Conservation (phyloP, 2,329 filamentous ascomycete species). For the Dothidotthia symphoricarpi region DNA sequence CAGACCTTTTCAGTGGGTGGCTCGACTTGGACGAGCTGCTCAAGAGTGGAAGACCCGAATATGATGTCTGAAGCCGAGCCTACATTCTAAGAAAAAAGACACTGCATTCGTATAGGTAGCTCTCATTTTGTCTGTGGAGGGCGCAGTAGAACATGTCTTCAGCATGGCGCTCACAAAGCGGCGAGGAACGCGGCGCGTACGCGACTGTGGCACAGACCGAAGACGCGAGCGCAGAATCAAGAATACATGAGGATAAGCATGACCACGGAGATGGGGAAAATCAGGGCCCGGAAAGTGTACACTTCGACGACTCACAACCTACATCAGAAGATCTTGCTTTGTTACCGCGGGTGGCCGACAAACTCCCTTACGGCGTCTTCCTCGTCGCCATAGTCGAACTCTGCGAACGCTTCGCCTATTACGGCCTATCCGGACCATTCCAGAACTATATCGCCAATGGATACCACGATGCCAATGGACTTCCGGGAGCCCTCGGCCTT, state of each 20-base stretch:
- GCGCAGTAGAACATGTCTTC: conserved; percentile 19
- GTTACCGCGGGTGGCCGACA: conserved; percentile 43
- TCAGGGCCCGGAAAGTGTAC: conserved; percentile 4
- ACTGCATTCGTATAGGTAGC: too few species aligned
- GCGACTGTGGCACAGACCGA: conserved; percentile 36
- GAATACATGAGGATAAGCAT: conserved; percentile 16
- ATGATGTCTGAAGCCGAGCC: too few species aligned
- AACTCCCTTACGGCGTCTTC: conserved; percentile 47
- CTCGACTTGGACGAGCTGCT: too few species aligned
- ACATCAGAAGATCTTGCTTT: conserved; percentile 26
- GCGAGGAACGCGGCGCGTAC: conserved; percentile 28
- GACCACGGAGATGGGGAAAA: conserved; percentile 3
- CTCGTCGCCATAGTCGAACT: conserved; percentile 51
- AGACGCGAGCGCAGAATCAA: conserved; percentile 16
- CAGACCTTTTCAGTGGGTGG: too few species aligned
- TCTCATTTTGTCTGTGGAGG: too few species aligned
- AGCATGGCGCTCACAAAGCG: conserved; percentile 16
- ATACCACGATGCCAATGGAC: conserved; percentile 41
- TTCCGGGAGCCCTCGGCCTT: conserved; percentile 44
- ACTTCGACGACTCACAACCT: conserved; percentile 23
- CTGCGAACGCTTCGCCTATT: conserved; percentile 51
- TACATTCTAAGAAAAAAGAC: too few species aligned
- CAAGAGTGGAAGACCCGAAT: too few species aligned
- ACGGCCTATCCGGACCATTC: conserved; percentile 48
- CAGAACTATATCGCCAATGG: conserved; percentile 52